A percentile compares a stretch with the other conserved stretches of the same genome.
Evolutionary conservation across 306 rosid species (phyloP).

Genomic region (Sesbania bispinosa): DNA sequence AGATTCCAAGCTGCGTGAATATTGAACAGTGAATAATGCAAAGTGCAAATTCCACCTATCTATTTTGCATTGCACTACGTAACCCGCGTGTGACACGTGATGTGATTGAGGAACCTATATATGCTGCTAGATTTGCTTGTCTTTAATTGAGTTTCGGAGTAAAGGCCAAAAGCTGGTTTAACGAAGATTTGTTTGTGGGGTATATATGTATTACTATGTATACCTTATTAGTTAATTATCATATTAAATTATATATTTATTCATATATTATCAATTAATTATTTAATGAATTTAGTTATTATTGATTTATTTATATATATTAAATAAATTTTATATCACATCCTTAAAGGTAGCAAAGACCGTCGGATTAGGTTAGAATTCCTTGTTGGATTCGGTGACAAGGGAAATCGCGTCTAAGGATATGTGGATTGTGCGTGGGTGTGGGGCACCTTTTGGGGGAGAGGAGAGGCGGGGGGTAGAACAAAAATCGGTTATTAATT

Average conservation of each 20-base stretch:
- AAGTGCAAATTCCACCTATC: slow-evolving; percentile 13
- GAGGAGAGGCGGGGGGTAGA: no score
- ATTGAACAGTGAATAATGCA: neutral
- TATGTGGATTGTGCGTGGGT: neutral
- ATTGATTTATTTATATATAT: no score
- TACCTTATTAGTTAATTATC: no score
- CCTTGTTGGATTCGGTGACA: neutral
- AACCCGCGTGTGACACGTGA: slow-evolving; percentile 28
- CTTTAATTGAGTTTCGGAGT: neutral
- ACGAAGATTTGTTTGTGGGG: no score
- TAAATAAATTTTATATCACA: neutral
- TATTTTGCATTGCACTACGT: slow-evolving; percentile 9
- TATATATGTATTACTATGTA: no score
- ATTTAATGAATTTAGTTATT: no score
- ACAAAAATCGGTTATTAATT: no score
- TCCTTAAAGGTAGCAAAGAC: neutral
- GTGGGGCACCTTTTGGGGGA: no score
- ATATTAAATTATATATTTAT: no score
- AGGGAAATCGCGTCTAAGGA: neutral
- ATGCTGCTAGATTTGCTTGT: neutral
- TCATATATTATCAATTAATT: no score
- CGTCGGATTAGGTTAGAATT: neutral
- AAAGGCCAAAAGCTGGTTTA: no score
- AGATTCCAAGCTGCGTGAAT: slow-evolving; percentile 10
- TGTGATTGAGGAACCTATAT: slow-evolving; percentile 19